Base-by-base conservation (phyloP, 768 basidiomycete species). In the Asterophora parasitica region DNA sequence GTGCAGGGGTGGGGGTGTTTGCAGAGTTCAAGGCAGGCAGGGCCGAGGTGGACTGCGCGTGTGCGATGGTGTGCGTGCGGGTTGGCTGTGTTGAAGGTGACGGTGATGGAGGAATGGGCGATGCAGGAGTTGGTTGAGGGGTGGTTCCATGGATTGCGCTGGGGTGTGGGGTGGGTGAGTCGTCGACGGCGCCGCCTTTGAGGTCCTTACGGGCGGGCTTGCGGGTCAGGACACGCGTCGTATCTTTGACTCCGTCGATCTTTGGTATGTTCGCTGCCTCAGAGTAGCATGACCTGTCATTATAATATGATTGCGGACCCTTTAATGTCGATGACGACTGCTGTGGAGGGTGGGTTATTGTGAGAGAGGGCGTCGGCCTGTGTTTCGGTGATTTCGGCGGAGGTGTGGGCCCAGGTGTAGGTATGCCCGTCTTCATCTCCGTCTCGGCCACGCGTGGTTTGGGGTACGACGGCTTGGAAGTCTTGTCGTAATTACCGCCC, bases 141-240 rank as follows among this genome's bases (percentile, higher is more conserved):
- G 30, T 32, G 11, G 26, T n/a, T 16, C 15, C 42, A 27, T 28
- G 32, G 19, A 27, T 33, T 3, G 26, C 27, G 12, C 36, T 23
- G 1, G 38, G 23, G 32, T 51, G 30, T 11, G 47, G 50, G 4
- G 47, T 51, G 0, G 31, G 44, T 1, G 44, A 34, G 44, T 49
- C 38, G 27, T 48, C 42, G 8, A 12, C n/a, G n/a, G n/a, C n/a
- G 16, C 38, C 20, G 35, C 47, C 45, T 27, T 44, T 36, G 2
- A 54, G 27, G 9, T 48, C 42, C 9, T 36, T 27, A 16, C 50
- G 49, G 16, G 53, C 51, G 6, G 49, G 13, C 37, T 48, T 54
- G 7, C 53, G 49, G 26, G 39, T 42, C 31, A 55, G 46, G 15
- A 46, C 20, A 16, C 50, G 46, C 19, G 38, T 17, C 36, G 36